Base-by-base conservation (phyloP, 805 yeast species). In the Candida koratica region DNA sequence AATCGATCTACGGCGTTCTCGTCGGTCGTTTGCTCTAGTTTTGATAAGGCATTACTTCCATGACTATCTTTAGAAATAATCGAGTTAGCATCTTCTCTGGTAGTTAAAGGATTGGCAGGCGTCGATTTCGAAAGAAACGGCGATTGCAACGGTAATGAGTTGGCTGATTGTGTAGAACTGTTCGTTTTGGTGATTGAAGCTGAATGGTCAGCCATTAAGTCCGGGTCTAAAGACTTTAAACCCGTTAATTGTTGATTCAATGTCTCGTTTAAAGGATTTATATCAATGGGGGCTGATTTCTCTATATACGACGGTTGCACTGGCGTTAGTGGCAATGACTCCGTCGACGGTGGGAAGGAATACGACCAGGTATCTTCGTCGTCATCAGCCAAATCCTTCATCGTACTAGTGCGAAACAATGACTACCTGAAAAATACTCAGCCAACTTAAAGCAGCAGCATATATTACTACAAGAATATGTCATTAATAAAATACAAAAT, bases 71-170 rank as follows among this genome's bases (percentile, higher is more conserved):
- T 60, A 25, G 59, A 52, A 9, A 53, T 41, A 15, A 51, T 42
- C 22, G 72, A 63, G 28, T 56, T 69, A 13, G 74, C 79, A 45
- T 75, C 78, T 20, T 71, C 64, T 32, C 51, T 64, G 0, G 79
- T 75, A 0, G 78, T 75, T 30, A 60, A 66, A 0, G 80, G 79
- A 42, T 65, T 57, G 1, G 77, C 78, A 0, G 79, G 79, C 1
- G 64, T 50, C 3, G 75, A 58, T 42, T 70, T 69, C 18, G 55
- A 53, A 25, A 55, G 30, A 30, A 61, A 61, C 13, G 68, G 60
- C 7, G 68, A 54, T 37, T 56, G 67, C 12, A 65, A 43, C 6
- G 61, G 49, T 17, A 44, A 27, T 4, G 61, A 47, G 24, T 22
- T 32, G 19, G 31, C 18, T 5, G 41, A 37, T n/a, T 28, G 44